Evolutionary conservation across 106 monocot genomes (phyloP).

Genomic region (Xerophyta viscosa): DNA sequence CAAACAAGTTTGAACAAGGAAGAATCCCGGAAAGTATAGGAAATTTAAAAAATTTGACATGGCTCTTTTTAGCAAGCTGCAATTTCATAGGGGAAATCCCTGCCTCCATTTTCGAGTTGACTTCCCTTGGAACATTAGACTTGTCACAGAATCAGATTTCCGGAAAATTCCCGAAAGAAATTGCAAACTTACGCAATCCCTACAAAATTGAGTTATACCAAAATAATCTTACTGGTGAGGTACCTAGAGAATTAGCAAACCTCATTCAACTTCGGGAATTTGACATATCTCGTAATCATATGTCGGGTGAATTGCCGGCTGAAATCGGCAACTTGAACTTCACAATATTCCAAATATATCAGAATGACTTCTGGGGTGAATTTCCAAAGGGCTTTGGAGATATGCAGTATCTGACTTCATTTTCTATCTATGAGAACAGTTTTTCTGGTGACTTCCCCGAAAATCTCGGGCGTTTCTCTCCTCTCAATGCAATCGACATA

Average conservation of each 20-base stretch:
- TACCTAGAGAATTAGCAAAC: slow-evolving; percentile 45
- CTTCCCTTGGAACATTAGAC: slow-evolving; percentile 46
- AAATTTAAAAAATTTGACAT: slow-evolving; percentile 63
- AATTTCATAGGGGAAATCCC: slow-evolving; percentile 63
- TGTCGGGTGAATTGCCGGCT: slow-evolving; percentile 47
- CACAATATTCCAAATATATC: slow-evolving; percentile 45
- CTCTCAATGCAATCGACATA: slow-evolving; percentile 62
- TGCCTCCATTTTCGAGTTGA: slow-evolving; percentile 35
- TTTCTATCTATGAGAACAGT: slow-evolving; percentile 68
- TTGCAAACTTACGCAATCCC: slow-evolving; percentile 40
- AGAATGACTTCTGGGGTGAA: slow-evolving; percentile 58
- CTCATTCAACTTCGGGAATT: slow-evolving; percentile 45
- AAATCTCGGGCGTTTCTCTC: slow-evolving; percentile 59
- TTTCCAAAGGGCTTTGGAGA: slow-evolving; percentile 57
- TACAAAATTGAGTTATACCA: slow-evolving; percentile 69
- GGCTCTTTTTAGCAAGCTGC: slow-evolving; percentile 50
- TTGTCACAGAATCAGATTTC: slow-evolving; percentile 62
- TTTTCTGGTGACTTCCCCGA: slow-evolving; percentile 70
- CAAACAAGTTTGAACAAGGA: slow-evolving; percentile 44
- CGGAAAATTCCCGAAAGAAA: slow-evolving; percentile 48
- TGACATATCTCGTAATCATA: slow-evolving; percentile 58
- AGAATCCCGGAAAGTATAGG: slow-evolving; percentile 41
- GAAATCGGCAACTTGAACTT: slow-evolving; percentile 48
- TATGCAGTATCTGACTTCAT: slow-evolving; percentile 21
- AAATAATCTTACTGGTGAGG: slow-evolving; percentile 59